phyloP scores from a whole-genome alignment of 352 stramenopile species.

The Pythium aquatile region DNA sequence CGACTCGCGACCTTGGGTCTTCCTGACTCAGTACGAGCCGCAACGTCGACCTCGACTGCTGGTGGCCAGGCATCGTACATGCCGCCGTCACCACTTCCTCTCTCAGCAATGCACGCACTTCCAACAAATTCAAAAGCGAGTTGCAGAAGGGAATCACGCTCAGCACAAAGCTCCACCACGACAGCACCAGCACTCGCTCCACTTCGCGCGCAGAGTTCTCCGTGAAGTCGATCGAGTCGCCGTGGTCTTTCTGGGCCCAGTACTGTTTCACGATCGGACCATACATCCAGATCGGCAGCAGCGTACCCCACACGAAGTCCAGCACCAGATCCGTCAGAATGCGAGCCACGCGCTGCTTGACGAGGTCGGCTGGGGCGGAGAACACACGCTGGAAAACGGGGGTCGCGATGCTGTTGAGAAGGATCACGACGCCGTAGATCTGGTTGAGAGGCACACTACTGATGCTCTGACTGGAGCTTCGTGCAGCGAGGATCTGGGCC shows the following conservation, averaged over 20 bases:
- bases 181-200: slow-evolving; percentile 18
- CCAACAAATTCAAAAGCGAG: slow-evolving; percentile 10
- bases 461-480: slow-evolving; percentile 9
- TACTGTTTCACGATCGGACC: slow-evolving; percentile 14
- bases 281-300: slow-evolving; percentile 26
- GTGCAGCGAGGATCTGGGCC: slow-evolving; percentile 10
- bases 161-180: slow-evolving; percentile 11
- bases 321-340: slow-evolving; percentile 13
- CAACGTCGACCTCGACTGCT: background rate
- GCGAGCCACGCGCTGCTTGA: slow-evolving; percentile 3
- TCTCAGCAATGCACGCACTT: slow-evolving; percentile 8
- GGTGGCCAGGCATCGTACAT: background rate
- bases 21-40: background rate
- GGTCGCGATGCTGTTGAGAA: slow-evolving; percentile 12
- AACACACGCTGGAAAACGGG: slow-evolving; percentile 7
- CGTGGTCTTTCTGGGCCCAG: slow-evolving; percentile 9
- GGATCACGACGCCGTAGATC: slow-evolving; percentile 15
- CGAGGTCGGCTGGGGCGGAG: background rate
- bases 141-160: slow-evolving; percentile 19
- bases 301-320: slow-evolving; percentile 17
- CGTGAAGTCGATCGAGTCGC: slow-evolving; percentile 13
- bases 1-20: no score
- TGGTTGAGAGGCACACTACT: slow-evolving; percentile 18
- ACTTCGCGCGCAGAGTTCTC: slow-evolving; percentile 15
- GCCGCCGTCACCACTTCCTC: background rate